Evolutionary conservation across 75 land plant species (phyloP), one percentile per base, ranked within the genome.

Genomic region (Chamaecyparis obtusa): DNA sequence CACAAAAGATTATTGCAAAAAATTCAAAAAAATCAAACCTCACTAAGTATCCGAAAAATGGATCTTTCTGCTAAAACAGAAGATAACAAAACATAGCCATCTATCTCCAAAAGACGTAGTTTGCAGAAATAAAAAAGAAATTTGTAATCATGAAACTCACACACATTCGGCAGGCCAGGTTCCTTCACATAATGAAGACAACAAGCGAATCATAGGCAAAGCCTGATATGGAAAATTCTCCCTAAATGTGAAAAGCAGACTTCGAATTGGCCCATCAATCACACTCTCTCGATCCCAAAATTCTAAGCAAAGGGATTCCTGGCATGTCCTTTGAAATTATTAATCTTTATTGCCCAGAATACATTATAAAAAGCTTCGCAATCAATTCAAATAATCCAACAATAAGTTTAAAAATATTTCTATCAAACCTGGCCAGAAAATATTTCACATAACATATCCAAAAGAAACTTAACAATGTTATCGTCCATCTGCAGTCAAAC

Each of bases 211-310:
- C 56, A 98, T 75, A 83, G 95, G 94, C 74, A 87, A 74, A 76
- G 86, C 87, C 48, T 93, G 92, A 76, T 89, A 87, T 64, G 99
- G 99, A 89, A 97, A 98, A 89, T 92, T 90, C 49, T 91, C 92
- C 86, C 94, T 93, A 30, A 98, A 90, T 83, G 91, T 87, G 83
- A 69, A 94, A 83, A 98, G 95, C 36, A 96, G 87, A 86, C 90
- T 93, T 51, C 97, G 92, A 83, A 98, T 93, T 69, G 99, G 99
- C 37, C 97, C 94, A 93, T 98, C 99, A 85, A 94, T 85, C 67
- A 94, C 88, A 90, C 93, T 95, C 7, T 96, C 97, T 77, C 87
- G 94, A 75, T 98, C 99, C 99, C 99, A 98, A 64, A 98, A 97
- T 89, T 94, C 96, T 87, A 88, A 85, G 48, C 96, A 96, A 85